Percentiles rank a stretch among this genome's conserved stretches.
Conservation (phyloP, 352 stramenopile genomes). For the Peronosclerospora sorghi region DNA sequence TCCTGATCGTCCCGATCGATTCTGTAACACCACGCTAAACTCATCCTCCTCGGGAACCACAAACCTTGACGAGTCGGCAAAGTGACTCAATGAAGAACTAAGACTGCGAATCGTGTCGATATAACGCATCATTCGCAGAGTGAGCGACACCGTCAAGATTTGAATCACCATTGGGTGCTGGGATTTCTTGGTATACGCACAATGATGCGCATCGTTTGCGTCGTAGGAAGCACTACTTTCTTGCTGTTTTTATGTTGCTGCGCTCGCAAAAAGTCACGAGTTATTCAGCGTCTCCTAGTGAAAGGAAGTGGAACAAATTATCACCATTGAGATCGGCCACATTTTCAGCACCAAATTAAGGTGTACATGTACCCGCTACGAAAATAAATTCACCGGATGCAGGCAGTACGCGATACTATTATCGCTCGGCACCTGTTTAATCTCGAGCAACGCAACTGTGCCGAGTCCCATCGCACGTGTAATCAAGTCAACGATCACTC, state of each 20-base stretch:
- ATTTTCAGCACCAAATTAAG: conserved; percentile 21
- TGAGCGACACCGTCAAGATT: conserved; percentile 46
- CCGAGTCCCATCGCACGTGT: conserved; percentile 31
- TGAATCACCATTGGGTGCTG: conserved; percentile 37
- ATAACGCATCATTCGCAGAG: conserved; percentile 63
- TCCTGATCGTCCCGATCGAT: conserved; percentile 5
- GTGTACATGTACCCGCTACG: conserved; percentile 33
- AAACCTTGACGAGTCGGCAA: conserved; percentile 65
- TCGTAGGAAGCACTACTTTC: conserved; percentile 8
- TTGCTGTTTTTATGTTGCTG: conserved; percentile 8
- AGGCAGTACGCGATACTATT: conserved; percentile 58
- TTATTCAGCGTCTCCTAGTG: conserved; percentile 40
- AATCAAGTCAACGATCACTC: neutral
- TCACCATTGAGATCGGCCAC: conserved; percentile 45
- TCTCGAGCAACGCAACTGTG: conserved; percentile 49
- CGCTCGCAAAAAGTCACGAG: conserved; percentile 42
- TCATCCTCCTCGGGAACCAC: conserved; percentile 60
- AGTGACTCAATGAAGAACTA: conserved; percentile 27
- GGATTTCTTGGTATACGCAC: conserved; percentile 22
- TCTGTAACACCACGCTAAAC: conserved; percentile 25
- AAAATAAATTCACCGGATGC: conserved; percentile 64
- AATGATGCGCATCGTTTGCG: conserved; percentile 31
- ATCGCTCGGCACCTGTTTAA: conserved; percentile 36
- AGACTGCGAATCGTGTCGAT: conserved; percentile 60
- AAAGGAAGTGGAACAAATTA: conserved; percentile 50